These are phyloP conservation scores for Entomortierella lignicola DNA, from an alignment of 192 early-diverging fungal species.

Conservation along the genomic window DNA sequence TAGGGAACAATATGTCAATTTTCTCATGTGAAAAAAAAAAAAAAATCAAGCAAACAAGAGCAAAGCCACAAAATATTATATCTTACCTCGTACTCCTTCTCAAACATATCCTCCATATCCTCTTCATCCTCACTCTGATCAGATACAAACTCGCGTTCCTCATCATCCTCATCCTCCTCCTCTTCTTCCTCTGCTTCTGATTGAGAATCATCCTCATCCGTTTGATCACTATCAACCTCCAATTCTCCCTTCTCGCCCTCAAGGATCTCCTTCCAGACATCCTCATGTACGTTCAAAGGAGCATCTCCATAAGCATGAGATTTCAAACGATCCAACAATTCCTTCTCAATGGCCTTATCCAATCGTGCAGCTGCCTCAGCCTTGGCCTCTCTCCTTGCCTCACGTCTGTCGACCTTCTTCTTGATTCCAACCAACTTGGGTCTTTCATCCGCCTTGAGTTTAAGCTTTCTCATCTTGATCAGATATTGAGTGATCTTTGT, in stretches of 20 bases:
- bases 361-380: conserved; percentile 93
- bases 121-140: conserved; percentile 75
- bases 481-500: conserved; percentile 98
- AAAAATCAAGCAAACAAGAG: not conserved
- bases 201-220: conserved; percentile 74
- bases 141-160: conserved; percentile 68
- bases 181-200: conserved; percentile 65
- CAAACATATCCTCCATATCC: conserved; percentile 68
- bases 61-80: no score
- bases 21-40: no score
- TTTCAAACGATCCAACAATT: conserved; percentile 91
- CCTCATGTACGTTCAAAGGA: conserved; percentile 94
- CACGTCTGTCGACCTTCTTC: conserved; percentile 94
- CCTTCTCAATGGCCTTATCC: conserved; percentile 94
- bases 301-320: conserved; percentile 96
- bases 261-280: conserved; percentile 89
- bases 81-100: conserved; percentile 57
- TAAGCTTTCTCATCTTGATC: conserved; percentile 92
- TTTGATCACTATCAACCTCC: conserved; percentile 77
- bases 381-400: conserved; percentile 85
- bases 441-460: conserved; percentile 76
- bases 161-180: conserved; percentile 61
- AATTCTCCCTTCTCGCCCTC: conserved; percentile 78
- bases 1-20: no score
- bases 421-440: conserved; percentile 89